Base-by-base conservation (phyloP, 257 asterid species). In the Solanum ossicruentum region DNA sequence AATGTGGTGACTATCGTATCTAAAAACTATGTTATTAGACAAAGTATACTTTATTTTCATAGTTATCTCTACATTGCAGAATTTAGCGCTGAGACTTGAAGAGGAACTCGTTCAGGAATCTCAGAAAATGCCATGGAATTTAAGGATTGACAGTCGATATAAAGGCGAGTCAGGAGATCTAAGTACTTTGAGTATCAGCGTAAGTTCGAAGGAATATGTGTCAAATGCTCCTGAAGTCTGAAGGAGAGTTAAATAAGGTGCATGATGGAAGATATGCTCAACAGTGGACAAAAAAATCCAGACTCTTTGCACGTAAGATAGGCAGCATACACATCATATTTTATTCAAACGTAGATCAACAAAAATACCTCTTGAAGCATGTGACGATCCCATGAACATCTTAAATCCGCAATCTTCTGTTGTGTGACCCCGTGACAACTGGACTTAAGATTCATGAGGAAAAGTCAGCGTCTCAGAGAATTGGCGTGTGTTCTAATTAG, bases 191-290 rank as follows among this genome's bases (percentile, higher is more conserved):
- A 86, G 85, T 28, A 73, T 45, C 39, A n/a, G n/a, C n/a, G 39
- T 70, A 7, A 20, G 52, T 54, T 91, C 70, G 52, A 83, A 49
- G 61, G 41, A 41, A 9, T 69, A n/a, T 32, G 88, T 51, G 28
- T 66, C 21, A 3, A 87, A 32, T 54, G 20, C 55, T 58, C 20
- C 63, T 77, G 83, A 81, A 12, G 18, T 41, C 49, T 78, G 84
- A 83, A 21, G 32, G 12, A 63, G 83, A 84, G 18, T 87, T 51
- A 60, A 89, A 75, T 70, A 93, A 87, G 90, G 15, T 90, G 71
- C 81, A 69, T 36, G 77, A 36, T 36, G 26, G 51, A 36, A 69
- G 77, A 69, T 36, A 10, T 69, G 51, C 77, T 36, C 36, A 36
- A 69, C 15, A 69, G 51, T 21, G 26, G 51, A 69, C 36, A 51